Evolutionary conservation across 768 basidiomycete genomes (phyloP).

Genomic region (Boletus coccyginus): DNA sequence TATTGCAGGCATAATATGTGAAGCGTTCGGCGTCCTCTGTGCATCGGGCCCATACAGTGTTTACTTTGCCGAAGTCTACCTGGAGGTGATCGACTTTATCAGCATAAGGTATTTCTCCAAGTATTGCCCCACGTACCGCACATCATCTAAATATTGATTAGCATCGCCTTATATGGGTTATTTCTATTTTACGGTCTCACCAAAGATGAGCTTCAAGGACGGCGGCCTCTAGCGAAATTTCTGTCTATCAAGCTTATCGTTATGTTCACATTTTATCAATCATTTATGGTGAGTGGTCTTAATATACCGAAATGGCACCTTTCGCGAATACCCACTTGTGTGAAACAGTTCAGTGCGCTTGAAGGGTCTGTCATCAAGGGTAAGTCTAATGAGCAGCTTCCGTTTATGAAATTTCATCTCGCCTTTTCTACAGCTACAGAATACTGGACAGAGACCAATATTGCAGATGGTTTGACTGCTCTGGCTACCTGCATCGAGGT

Average conservation of each 20-base stretch:
- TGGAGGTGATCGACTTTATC: constrained; percentile 71
- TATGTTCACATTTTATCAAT: constrained; percentile 88
- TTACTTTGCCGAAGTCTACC: constrained; percentile 65
- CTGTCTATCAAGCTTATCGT: constrained; percentile 83
- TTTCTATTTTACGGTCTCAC: constrained; percentile 81
- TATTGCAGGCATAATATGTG: constrained; percentile 76
- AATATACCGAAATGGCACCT: neutral
- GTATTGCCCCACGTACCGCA: neutral
- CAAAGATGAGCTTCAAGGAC: constrained; percentile 72
- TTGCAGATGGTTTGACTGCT: constrained; percentile 81
- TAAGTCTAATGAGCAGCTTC: constrained; percentile 19
- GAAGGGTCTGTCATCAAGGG: constrained; percentile 69
- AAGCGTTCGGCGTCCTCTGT: constrained; percentile 69
- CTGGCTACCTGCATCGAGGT: constrained; percentile 85
- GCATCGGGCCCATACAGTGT: constrained; percentile 55
- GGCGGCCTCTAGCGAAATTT: constrained; percentile 82
- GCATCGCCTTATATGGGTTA: constrained; percentile 84
- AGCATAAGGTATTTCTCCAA: constrained; percentile 64
- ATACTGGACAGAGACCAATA: constrained; percentile 83
- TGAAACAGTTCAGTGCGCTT: constrained; percentile 57
- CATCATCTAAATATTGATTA: constrained; percentile 24
- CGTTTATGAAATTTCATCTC: neutral
- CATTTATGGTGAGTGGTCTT: constrained; percentile 56
- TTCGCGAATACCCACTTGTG: neutral
- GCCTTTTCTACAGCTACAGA: constrained; percentile 46